These are phyloP conservation scores for Trichoderma arundinaceum DNA, from an alignment of 2,329 filamentous ascomycete genomes.

Conservation along the genomic window DNA sequence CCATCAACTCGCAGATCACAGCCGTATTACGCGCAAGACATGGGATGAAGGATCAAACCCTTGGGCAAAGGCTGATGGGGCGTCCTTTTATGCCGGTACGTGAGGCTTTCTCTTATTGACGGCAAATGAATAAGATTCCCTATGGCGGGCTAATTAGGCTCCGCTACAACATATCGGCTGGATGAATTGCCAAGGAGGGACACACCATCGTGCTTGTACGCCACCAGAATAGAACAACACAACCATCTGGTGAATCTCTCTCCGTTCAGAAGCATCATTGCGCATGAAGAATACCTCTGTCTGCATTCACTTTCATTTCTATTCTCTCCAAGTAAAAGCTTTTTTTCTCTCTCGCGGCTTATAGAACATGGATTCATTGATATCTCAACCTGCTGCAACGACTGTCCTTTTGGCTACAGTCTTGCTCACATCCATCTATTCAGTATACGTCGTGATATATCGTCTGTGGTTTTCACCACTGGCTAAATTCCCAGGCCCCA, in stretches of 20 bases:
- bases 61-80: slow-evolving; percentile 3
- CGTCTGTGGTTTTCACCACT: slow-evolving; percentile 42
- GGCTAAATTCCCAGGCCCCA: slow-evolving; percentile 41
- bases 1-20: not conserved
- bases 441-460: slow-evolving; percentile 23
- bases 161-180: not conserved
- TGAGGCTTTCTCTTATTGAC: not conserved
- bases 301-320: no score
- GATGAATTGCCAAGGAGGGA: not conserved
- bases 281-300: no score
- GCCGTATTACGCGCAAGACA: slow-evolving; percentile 7
- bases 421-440: slow-evolving; percentile 31
- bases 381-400: not conserved
- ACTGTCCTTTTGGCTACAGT: slow-evolving; percentile 7
- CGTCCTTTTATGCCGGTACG: slow-evolving; percentile 1
- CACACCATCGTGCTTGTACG: not conserved
- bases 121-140: not conserved
- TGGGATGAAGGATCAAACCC: slow-evolving; percentile 5
- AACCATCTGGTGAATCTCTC: not conserved
- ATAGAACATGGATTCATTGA: not conserved
- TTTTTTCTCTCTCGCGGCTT: not conserved
- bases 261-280: no score
- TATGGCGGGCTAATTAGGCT: not conserved
- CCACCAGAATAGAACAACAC: not conserved
- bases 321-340: no score